A percentile compares a stretch with the other conserved stretches of the same genome.
Conservation (phyloP, 176 grass and related monocot species). For the Eragrostis nindensis region DNA sequence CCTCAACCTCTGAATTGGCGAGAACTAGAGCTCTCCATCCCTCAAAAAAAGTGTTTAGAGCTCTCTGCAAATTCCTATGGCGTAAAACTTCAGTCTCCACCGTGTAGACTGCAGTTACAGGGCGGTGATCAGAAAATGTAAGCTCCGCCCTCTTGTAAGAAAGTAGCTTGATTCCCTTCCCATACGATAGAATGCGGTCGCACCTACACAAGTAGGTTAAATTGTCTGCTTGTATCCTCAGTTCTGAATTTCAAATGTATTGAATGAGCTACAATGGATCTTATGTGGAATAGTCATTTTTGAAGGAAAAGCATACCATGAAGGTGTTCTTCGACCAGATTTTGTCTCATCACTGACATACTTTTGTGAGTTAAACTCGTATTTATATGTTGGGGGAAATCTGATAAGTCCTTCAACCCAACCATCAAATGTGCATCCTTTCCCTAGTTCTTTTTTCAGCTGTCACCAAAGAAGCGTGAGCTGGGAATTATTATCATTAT, state of each 20-base stretch:
- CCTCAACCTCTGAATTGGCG: no score
- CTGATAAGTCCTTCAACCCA: conserved; percentile 78
- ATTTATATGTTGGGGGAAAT: conserved; percentile 94
- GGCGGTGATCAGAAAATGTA: conserved; percentile 82
- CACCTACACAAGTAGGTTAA: conserved; percentile 57
- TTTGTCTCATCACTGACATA: conserved; percentile 59
- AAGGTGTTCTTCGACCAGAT: conserved; percentile 75
- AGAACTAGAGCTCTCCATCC: background rate
- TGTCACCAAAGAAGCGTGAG: conserved; percentile 46
- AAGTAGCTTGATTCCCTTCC: conserved; percentile 66
- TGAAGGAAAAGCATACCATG: conserved; percentile 67
- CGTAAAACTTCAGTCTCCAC: conserved; percentile 63
- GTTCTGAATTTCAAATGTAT: background rate
- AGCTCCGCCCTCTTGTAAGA: conserved; percentile 63
- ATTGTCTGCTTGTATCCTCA: background rate
- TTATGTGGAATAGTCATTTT: no score
- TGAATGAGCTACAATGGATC: conserved; percentile 15
- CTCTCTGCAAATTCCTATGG: conserved; percentile 59
- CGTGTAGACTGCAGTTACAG: conserved; percentile 64
- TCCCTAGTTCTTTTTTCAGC: conserved; percentile 72
- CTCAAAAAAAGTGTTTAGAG: conserved; percentile 39
- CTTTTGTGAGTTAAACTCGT: conserved; percentile 73
- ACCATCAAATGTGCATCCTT: conserved; percentile 76
- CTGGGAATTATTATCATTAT: background rate
- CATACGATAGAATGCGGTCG: conserved; percentile 75